Conservation (phyloP, 129 eudicot genomes). For the Flaveria bidentis region DNA sequence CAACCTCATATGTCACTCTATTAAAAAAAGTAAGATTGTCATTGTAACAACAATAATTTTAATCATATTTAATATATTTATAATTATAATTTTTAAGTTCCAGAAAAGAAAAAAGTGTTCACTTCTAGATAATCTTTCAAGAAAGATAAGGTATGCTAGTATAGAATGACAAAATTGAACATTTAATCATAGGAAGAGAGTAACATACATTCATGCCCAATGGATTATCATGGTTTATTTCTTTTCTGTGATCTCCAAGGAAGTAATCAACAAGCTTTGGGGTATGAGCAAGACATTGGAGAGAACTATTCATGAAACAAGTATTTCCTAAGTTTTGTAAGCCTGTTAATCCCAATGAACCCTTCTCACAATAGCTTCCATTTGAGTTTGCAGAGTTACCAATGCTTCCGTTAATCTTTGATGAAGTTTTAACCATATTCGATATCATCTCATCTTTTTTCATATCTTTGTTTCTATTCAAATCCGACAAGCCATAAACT, state of each 20-base stretch:
- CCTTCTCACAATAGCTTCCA: slow-evolving; percentile 66
- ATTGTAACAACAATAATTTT: background rate
- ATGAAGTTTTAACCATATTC: slow-evolving; percentile 42
- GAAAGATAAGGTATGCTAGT: background rate
- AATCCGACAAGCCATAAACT: slow-evolving; percentile 92
- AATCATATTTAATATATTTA: background rate
- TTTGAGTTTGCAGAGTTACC: slow-evolving; percentile 40
- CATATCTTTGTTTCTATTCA: slow-evolving; percentile 51
- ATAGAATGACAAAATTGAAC: background rate
- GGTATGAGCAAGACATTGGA: slow-evolving; percentile 97
- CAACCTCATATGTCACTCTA: background rate
- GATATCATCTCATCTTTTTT: slow-evolving; percentile 59
- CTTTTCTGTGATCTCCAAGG: slow-evolving; percentile 91
- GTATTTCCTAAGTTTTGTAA: slow-evolving; percentile 94
- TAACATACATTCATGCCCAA: slow-evolving; percentile 94
- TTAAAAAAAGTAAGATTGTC: background rate
- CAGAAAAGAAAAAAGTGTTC: background rate
- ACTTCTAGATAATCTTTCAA: background rate
- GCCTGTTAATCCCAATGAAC: slow-evolving; percentile 93
- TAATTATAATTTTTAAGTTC: background rate
- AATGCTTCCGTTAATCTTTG: slow-evolving; percentile 55
- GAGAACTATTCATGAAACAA: slow-evolving; percentile 98
- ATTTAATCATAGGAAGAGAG: background rate
- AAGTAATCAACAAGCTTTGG: slow-evolving; percentile 98
- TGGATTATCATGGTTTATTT: slow-evolving; percentile 87